Evolutionary conservation across 495 filamentous ascomycete species (phyloP).

Genomic region (Cetradonia linearis): DNA sequence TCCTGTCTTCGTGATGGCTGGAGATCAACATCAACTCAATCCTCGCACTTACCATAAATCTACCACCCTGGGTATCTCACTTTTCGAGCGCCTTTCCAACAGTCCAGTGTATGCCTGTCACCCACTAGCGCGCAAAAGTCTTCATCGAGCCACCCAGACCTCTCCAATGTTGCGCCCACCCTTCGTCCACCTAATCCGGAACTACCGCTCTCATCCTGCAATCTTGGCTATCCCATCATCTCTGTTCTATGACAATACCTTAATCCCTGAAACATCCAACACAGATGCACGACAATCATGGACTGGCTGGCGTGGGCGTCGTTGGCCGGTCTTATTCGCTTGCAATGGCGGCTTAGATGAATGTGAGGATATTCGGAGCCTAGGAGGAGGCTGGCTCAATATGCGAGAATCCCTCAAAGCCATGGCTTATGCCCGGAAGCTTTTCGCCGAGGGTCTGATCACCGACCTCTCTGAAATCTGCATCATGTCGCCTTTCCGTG

Average conservation of each 20-base stretch:
- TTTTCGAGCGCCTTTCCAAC: slow-evolving; percentile 43
- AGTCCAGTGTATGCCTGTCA: slow-evolving; percentile 39
- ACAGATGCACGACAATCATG: slow-evolving; percentile 32
- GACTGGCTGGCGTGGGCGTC: slow-evolving; percentile 39
- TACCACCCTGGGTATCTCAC: slow-evolving; percentile 35
- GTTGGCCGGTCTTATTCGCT: slow-evolving; percentile 42
- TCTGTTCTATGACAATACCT: slow-evolving; percentile 46
- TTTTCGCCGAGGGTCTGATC: slow-evolving; percentile 32
- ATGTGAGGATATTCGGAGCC: slow-evolving; percentile 32
- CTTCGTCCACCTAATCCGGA: slow-evolving; percentile 47
- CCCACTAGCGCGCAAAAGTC: slow-evolving; percentile 35
- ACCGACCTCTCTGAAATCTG: slow-evolving; percentile 34
- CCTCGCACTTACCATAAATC: slow-evolving; percentile 36
- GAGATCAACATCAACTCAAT: slow-evolving; percentile 45
- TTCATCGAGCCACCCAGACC: slow-evolving; percentile 19
- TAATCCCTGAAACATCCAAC: slow-evolving; percentile 37
- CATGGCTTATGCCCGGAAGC: slow-evolving; percentile 31
- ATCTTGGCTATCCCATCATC: slow-evolving; percentile 44
- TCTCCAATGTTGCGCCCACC: slow-evolving; percentile 37
- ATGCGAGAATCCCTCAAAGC: slow-evolving; percentile 38
- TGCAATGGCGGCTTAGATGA: slow-evolving; percentile 39
- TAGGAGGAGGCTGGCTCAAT: slow-evolving; percentile 45
- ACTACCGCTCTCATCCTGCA: slow-evolving; percentile 49
- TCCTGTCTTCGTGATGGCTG: slow-evolving; percentile 45
- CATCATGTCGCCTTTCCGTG: slow-evolving; percentile 46